Conservation (phyloP, 495 filamentous ascomycete species). For the Neurospora sp. region DNA sequence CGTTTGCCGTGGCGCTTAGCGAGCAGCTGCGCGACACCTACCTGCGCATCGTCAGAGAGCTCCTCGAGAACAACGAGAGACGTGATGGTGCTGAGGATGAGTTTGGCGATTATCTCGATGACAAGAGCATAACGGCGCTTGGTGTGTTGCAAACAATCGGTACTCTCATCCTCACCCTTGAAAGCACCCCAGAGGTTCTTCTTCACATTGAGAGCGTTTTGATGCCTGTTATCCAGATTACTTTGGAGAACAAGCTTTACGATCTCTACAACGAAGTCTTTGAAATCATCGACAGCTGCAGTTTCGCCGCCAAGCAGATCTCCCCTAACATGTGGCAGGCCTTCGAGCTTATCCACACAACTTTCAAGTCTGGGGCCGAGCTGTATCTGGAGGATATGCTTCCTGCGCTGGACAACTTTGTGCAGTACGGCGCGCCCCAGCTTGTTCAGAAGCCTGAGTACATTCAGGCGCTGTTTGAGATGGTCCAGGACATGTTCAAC, state of each 20-base stretch:
- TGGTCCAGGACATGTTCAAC: constrained; percentile 56
- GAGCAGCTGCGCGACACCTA: constrained; percentile 97
- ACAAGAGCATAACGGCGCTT: constrained; percentile 96
- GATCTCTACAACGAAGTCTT: constrained; percentile 97
- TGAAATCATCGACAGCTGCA: constrained; percentile 98
- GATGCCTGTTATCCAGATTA: constrained; percentile 94
- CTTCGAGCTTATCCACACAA: constrained; percentile 90
- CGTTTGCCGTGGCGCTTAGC: constrained; percentile 94
- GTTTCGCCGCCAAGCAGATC: constrained; percentile 93
- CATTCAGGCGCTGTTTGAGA: constrained; percentile 74
- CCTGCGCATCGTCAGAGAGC: constrained; percentile 81
- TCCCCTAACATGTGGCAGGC: constrained; percentile 97
- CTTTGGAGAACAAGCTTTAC: constrained; percentile 93
- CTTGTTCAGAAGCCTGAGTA: constrained; percentile 78
- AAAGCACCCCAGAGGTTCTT: constrained; percentile 92
- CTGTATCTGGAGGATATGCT: constrained; percentile 99
- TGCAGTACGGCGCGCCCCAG: constrained; percentile 75
- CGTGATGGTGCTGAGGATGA: constrained; percentile 62
- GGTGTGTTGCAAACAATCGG: constrained; percentile 97
- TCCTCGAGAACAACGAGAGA: constrained; percentile 74
- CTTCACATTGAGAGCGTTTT: constrained; percentile 88
- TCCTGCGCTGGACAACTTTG: constrained; percentile 92
- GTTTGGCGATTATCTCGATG: constrained; percentile 86
- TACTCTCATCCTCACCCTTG: constrained; percentile 89
- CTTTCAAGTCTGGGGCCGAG: constrained; percentile 94